Evolutionary conservation across 2,329 filamentous ascomycete genomes (phyloP).

Genomic region (Zopfia rhizophila): DNA sequence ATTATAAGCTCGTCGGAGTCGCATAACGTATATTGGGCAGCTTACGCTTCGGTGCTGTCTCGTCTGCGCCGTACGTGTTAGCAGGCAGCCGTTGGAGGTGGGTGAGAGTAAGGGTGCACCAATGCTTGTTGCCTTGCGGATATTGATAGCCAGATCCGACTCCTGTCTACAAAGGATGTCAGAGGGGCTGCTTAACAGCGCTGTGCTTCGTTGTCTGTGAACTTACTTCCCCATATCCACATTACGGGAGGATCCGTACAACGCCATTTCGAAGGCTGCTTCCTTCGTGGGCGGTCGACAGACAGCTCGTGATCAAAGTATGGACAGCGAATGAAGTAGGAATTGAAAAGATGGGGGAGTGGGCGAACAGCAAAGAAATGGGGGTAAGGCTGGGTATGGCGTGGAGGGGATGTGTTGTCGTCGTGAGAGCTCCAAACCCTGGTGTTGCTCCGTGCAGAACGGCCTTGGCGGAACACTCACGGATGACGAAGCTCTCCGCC

Average conservation of each 20-base stretch:
- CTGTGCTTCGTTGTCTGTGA: neutral
- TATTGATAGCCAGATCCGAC: slow-evolving; percentile 72
- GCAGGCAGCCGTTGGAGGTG: slow-evolving; percentile 13
- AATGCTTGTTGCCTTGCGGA: slow-evolving; percentile 74
- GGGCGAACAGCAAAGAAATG: neutral
- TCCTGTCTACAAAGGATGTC: slow-evolving; percentile 65
- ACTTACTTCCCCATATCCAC: slow-evolving; percentile 71
- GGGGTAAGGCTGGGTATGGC: neutral
- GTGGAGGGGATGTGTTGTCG: slow-evolving; percentile 14
- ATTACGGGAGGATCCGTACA: slow-evolving; percentile 62
- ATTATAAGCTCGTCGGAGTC: slow-evolving; percentile 40
- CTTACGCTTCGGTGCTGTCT: slow-evolving; percentile 74
- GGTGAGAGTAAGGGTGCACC: slow-evolving; percentile 53
- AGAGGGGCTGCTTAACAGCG: too few relatives aligned
- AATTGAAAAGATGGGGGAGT: slow-evolving; percentile 2
- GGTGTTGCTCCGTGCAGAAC: slow-evolving; percentile 13
- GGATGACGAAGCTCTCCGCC: slow-evolving; percentile 25
- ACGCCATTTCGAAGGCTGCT: slow-evolving; percentile 41
- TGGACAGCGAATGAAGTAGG: slow-evolving; percentile 14
- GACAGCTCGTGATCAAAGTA: slow-evolving; percentile 6
- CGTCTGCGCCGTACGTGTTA: slow-evolving; percentile 57
- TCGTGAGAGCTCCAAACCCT: slow-evolving; percentile 7
- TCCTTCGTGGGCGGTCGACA: slow-evolving; percentile 22
- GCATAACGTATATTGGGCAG: slow-evolving; percentile 1
- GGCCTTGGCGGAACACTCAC: slow-evolving; percentile 12